A percentile compares a stretch with the other conserved stretches of the same genome.
These are phyloP conservation scores for Phytophthora sp. DNA, from an alignment of 352 stramenopile species.

Conservation along the genomic window DNA sequence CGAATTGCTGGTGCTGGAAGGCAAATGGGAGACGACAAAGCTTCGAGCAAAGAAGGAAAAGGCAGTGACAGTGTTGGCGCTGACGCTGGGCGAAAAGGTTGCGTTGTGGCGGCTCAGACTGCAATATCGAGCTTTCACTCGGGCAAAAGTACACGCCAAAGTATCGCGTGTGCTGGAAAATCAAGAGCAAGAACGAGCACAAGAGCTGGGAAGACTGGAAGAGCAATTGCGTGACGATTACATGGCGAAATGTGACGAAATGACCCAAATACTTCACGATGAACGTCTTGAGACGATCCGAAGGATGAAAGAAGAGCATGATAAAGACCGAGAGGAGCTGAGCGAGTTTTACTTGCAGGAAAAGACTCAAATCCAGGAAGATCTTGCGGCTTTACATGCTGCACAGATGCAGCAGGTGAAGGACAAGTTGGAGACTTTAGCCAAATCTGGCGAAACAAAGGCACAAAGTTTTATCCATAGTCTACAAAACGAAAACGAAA, in stretches of 20 bases:
- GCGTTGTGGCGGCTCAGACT: conserved; percentile 21
- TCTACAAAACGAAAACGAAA: conserved; percentile 3
- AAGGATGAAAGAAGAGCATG: conserved; percentile 48
- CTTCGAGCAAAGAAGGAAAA: conserved; percentile 38
- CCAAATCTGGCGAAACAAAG: conserved; percentile 14
- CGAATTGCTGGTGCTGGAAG: conserved; percentile 61
- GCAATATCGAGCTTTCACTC: conserved; percentile 39
- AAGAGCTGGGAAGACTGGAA: conserved; percentile 48
- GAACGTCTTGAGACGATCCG: conserved; percentile 53
- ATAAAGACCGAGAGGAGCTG: conserved; percentile 60
- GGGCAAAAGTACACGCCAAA: conserved; percentile 3
- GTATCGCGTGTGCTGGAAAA: not conserved
- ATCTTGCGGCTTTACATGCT: conserved; percentile 36
- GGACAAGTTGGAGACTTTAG: conserved; percentile 18
- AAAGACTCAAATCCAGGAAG: conserved; percentile 60
- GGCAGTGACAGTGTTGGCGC: conserved; percentile 29
- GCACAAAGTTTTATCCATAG: conserved; percentile 17
- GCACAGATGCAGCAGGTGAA: conserved; percentile 41
- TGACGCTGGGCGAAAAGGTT: conserved; percentile 30
- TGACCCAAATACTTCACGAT: conserved; percentile 58
- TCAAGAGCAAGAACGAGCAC: conserved; percentile 15
- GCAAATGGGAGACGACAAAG: conserved; percentile 49
- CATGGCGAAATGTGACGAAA: conserved; percentile 65
- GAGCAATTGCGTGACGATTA: conserved; percentile 51
- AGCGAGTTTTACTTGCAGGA: conserved; percentile 63